phyloP scores from a whole-genome alignment of 2,329 filamentous ascomycete species.

The Aspergillus neoniger region DNA sequence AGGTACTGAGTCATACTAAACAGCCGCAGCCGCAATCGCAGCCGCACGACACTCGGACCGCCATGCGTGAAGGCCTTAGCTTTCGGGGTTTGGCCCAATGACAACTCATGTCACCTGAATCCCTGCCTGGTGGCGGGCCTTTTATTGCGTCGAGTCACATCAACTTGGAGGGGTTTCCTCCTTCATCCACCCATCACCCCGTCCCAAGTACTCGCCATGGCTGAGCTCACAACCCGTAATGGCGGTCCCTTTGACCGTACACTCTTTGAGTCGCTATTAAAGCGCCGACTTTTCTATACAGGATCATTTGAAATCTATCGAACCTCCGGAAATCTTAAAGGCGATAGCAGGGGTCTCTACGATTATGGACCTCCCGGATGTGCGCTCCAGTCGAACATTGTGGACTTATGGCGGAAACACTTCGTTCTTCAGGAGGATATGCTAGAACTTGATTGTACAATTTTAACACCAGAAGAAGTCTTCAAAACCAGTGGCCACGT shows the following conservation, averaged over 20 bases:
- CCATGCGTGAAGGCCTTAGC: too few species aligned
- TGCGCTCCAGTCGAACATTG: slow-evolving; percentile 80
- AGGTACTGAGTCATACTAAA: too few species aligned
- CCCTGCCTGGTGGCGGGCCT: too few species aligned
- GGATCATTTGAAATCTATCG: slow-evolving; percentile 90
- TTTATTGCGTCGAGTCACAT: too few species aligned
- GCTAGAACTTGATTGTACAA: slow-evolving; percentile 92
- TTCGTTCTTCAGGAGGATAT: slow-evolving; percentile 93
- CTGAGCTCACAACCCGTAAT: too few species aligned
- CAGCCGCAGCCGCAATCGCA: too few species aligned
- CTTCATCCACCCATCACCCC: too few species aligned
- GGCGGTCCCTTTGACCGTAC: slow-evolving; percentile 64
- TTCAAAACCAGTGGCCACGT: slow-evolving; percentile 96
- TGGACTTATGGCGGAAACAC: slow-evolving; percentile 89
- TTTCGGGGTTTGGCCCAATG: too few species aligned
- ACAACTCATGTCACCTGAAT: too few species aligned
- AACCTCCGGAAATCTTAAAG: slow-evolving; percentile 29
- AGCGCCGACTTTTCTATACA: slow-evolving; percentile 89
- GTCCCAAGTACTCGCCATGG: too few species aligned
- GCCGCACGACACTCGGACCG: too few species aligned
- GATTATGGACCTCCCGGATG: slow-evolving; percentile 92
- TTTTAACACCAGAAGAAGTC: slow-evolving; percentile 88
- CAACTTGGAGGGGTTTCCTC: too few species aligned
- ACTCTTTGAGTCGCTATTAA: slow-evolving; percentile 79
- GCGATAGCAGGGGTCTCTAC: slow-evolving; percentile 83